Evolutionary conservation across 805 yeast genomes (phyloP).

Genomic region (Pichia insulana): DNA sequence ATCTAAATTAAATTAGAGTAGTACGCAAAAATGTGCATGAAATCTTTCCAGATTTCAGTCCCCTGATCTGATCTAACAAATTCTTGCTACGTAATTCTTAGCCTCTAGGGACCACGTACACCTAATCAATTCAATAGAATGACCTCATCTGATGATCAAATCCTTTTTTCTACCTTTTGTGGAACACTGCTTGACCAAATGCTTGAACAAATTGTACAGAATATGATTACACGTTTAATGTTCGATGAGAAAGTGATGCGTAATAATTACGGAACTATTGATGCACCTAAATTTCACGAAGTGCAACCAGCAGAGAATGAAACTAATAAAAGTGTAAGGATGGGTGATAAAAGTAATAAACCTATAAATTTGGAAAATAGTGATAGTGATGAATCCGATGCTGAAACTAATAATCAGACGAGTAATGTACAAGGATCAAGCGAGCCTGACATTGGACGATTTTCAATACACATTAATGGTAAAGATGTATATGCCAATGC

Average conservation of each 20-base stretch:
- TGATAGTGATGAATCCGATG: not conserved
- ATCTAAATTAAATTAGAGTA: no score
- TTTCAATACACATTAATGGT: constrained; percentile 22
- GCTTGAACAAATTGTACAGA: constrained; percentile 28
- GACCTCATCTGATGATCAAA: constrained; percentile 11
- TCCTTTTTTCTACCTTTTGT: constrained; percentile 27
- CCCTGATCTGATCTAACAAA: no score
- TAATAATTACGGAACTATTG: constrained; percentile 23
- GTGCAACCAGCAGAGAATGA: not conserved
- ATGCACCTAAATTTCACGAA: constrained; percentile 21
- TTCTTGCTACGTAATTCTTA: no score
- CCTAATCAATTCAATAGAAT: not conserved
- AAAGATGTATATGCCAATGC: constrained; percentile 25
- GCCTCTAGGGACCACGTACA: no score
- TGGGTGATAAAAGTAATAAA: not conserved
- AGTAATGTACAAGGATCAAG: constrained; percentile 5
- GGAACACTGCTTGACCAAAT: constrained; percentile 25
- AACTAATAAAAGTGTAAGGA: constrained; percentile 3
- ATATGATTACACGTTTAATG: constrained; percentile 24
- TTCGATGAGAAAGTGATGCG: constrained; percentile 25
- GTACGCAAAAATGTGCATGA: no score
- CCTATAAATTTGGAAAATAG: not conserved
- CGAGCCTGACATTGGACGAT: constrained; percentile 25
- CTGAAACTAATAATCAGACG: constrained; percentile 11
- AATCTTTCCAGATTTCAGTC: no score